A percentile compares a stretch with the other conserved stretches of the same genome.
Evolutionary conservation across 2,329 filamentous ascomycete genomes (phyloP).

Genomic region (Nannizziopsis arthrosporioides): DNA sequence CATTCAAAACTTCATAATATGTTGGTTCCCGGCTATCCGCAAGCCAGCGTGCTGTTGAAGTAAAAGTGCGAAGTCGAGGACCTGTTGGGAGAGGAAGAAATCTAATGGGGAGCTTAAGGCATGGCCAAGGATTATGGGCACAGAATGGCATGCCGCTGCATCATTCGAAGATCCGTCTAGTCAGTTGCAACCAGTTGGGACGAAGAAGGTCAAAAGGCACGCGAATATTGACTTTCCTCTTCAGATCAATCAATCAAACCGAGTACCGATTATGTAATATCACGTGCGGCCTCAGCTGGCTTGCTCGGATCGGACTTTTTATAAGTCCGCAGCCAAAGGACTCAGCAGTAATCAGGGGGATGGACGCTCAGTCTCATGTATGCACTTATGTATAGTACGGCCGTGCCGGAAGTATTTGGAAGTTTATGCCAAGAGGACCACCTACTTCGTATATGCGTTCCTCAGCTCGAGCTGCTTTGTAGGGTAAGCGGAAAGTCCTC

Average conservation of each 20-base stretch:
- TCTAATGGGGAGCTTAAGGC: conserved; percentile 12
- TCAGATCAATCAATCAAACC: neutral
- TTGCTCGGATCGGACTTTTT: too few species aligned
- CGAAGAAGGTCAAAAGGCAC: neutral
- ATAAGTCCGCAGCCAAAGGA: too few species aligned
- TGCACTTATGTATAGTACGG: too few species aligned
- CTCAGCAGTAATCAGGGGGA: too few species aligned
- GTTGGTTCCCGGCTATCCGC: conserved; percentile 37
- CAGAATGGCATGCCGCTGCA: conserved; percentile 54
- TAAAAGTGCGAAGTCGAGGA: conserved; percentile 29
- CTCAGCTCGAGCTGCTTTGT: too few species aligned
- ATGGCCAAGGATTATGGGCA: conserved; percentile 17
- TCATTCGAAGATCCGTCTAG: conserved; percentile 13
- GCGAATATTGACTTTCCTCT: neutral
- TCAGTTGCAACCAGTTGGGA: neutral
- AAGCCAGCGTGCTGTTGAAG: conserved; percentile 29
- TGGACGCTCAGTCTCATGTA: too few species aligned
- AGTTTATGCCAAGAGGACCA: too few species aligned
- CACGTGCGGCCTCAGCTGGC: neutral
- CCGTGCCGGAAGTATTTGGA: too few species aligned
- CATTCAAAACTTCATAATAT: conserved; percentile 71
- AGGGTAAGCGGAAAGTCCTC: too few species aligned
- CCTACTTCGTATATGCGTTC: too few species aligned
- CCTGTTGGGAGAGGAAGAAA: conserved; percentile 12
- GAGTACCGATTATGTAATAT: neutral